These are phyloP conservation scores for Starmerella etchellsii DNA, from an alignment of 805 yeast genomes.

Conservation along the genomic window DNA sequence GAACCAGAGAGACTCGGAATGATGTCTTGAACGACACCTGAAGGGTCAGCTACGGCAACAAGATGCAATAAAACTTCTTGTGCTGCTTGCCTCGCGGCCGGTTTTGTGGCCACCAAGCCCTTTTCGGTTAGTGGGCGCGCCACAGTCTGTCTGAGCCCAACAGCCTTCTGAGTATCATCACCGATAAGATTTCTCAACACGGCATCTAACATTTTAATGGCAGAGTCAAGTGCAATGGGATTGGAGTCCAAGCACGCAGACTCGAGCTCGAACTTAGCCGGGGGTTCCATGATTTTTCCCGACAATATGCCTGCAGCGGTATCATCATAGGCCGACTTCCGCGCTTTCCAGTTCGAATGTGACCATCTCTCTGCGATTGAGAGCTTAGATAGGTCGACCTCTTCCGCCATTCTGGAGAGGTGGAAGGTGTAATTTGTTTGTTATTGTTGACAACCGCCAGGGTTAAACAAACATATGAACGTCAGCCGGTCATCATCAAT, in stretches of 20 bases:
- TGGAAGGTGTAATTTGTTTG: too few relatives aligned
- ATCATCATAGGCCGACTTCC: conserved; percentile 68
- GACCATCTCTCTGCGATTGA: conserved; percentile 53
- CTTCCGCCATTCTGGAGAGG: conserved; percentile 30
- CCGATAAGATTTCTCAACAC: conserved; percentile 45
- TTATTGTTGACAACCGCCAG: too few relatives aligned
- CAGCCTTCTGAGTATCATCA: conserved; percentile 12
- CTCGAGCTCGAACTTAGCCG: conserved; percentile 28
- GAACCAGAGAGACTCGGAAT: conserved; percentile 48
- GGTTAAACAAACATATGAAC: too few relatives aligned
- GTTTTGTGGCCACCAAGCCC: conserved; percentile 61
- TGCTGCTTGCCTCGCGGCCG: conserved; percentile 57
- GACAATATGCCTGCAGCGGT: conserved; percentile 21
- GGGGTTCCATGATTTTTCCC: neutral
- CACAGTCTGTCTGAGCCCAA: conserved; percentile 17
- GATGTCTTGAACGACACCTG: conserved; percentile 43
- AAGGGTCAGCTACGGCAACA: conserved; percentile 55
- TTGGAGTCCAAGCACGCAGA: conserved; percentile 61
- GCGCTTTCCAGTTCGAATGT: conserved; percentile 78
- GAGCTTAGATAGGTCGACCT: conserved; percentile 48
- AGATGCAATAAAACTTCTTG: conserved; percentile 48
- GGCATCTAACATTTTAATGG: conserved; percentile 42
- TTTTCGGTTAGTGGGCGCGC: conserved; percentile 53
- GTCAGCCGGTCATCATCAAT: too few relatives aligned
- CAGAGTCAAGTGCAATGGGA: conserved; percentile 86